Conservation (phyloP, 2,329 filamentous ascomycete genomes). For the Sarocladium brachiariae region DNA sequence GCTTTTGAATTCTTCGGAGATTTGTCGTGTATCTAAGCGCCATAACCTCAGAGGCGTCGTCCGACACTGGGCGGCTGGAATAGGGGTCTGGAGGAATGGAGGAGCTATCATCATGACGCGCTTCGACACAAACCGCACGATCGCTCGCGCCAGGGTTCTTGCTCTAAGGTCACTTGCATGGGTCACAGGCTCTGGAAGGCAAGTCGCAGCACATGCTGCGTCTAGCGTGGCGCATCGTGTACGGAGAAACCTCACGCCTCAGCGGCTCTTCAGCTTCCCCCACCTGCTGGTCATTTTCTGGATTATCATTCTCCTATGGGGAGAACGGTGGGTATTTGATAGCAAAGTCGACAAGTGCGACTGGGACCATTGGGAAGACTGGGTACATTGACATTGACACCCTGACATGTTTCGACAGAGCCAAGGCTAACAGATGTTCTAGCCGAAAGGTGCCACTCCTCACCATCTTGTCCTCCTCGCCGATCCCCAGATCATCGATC, state of each 20-base stretch:
- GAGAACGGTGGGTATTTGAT: slow-evolving; percentile 73
- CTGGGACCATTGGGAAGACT: slow-evolving; percentile 88
- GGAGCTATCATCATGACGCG: slow-evolving; percentile 1
- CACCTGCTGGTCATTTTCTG: slow-evolving; percentile 66
- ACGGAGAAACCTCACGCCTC: slow-evolving; percentile 38
- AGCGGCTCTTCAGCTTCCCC: slow-evolving; percentile 53
- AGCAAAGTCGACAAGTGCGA: slow-evolving; percentile 63
- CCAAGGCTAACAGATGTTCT: slow-evolving; percentile 7
- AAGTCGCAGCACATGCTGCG: neutral
- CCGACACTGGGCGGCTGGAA: neutral
- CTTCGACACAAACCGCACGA: slow-evolving; percentile 1
- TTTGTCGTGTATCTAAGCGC: too few species aligned
- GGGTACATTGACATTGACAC: slow-evolving; percentile 55
- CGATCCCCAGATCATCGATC: slow-evolving; percentile 87
- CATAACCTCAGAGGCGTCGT: too few species aligned
- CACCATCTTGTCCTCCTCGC: slow-evolving; percentile 81
- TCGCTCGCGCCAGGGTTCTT: neutral
- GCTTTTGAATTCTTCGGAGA: neutral
- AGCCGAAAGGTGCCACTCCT: slow-evolving; percentile 73
- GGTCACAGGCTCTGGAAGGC: neutral
- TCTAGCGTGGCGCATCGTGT: slow-evolving; percentile 20
- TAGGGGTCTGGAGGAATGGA: slow-evolving; percentile 8
- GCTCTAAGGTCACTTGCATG: neutral
- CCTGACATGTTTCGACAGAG: neutral
- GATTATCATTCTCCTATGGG: slow-evolving; percentile 73